Conservation (phyloP, 2,329 filamentous ascomycete species). For the Alternaria dauci region DNA sequence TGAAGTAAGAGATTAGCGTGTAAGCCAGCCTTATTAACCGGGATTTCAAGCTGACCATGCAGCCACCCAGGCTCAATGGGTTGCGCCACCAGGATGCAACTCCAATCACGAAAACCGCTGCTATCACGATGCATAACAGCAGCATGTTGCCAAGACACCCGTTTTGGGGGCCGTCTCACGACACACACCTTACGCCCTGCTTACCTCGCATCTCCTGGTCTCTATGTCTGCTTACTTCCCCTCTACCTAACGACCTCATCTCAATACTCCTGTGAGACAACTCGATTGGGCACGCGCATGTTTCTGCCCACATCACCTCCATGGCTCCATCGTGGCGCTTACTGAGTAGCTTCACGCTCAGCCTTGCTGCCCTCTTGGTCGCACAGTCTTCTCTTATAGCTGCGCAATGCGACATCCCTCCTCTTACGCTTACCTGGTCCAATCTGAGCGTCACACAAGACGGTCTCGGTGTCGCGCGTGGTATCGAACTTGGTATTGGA, state of each 20-base stretch:
- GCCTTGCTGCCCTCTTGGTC: not conserved
- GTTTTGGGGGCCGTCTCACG: not conserved
- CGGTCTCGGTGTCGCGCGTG: conserved; percentile 19
- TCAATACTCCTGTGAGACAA: not conserved
- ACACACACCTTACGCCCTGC: not conserved
- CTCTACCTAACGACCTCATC: not conserved
- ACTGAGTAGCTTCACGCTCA: not conserved
- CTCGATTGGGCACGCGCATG: not conserved
- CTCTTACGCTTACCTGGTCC: conserved; percentile 14
- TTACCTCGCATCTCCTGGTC: not conserved
- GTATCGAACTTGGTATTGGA: conserved; percentile 20
- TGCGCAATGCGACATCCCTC: conserved; percentile 16
- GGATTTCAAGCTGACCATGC: conserved; percentile 5
- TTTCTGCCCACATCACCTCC: not conserved
- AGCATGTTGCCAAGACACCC: not conserved
- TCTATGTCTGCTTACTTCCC: not conserved
- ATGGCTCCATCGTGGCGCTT: conserved; percentile 4
- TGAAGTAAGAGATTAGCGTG: not conserved
- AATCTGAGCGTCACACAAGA: conserved; percentile 22
- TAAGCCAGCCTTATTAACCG: not conserved
- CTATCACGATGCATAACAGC: conserved; percentile 4
- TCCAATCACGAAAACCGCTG: not conserved
- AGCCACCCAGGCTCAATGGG: not conserved
- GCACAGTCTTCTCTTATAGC: not conserved
- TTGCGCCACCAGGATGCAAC: conserved; percentile 1